Base-by-base conservation (phyloP, 148 eudicot genomes). In the Rhododendron griersonianum region DNA sequence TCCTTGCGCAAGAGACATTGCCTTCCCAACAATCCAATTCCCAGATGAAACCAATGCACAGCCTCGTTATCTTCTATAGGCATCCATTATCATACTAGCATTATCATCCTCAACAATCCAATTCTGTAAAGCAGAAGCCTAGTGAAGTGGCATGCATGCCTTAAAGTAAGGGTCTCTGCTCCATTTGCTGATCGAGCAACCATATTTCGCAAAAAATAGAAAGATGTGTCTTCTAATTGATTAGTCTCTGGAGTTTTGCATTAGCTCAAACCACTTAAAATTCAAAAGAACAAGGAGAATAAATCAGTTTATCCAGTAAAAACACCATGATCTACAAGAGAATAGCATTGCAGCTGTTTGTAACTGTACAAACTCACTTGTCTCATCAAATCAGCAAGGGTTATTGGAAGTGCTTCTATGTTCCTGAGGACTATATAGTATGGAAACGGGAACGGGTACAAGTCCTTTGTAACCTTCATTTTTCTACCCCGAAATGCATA, bases 401-500 rank as follows among this genome's bases (percentile, higher is more conserved):
- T 95, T 88, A 95, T 88, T 2, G 99, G 99, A 89, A 97, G 98
- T 9, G 95, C 91, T 88, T 95, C 98, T 67, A 95, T 94, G 88
- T 95, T 89, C 90, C 91, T 92, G 86, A 97, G 87, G 33, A 97
- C 93, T 16, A 94, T 91, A 86, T 97, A 97, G 91, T 92, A 97
- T 18, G 99, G 99, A 92, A 97, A 97, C 1, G 99, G 99, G 85
- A 97, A 97, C 1, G 96, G 90, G 87, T 97, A 95, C 39, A 97
- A 88, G 88, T 92, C 94, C 69, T 91, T 91, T 0, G 87, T 41
- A 28, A 89, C 80, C 44, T 84, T 85, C 18, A 90, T 28, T 1
- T 90, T 87, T 67, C 86, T 91, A 30, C 89, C 88, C 79, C 78
- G 69, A 85, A 89, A 88, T 30, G 93, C 78, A 30, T 81, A 90